Evolutionary conservation across 306 rosid genomes (phyloP).

Genomic region (Erythrophleum fordii): DNA sequence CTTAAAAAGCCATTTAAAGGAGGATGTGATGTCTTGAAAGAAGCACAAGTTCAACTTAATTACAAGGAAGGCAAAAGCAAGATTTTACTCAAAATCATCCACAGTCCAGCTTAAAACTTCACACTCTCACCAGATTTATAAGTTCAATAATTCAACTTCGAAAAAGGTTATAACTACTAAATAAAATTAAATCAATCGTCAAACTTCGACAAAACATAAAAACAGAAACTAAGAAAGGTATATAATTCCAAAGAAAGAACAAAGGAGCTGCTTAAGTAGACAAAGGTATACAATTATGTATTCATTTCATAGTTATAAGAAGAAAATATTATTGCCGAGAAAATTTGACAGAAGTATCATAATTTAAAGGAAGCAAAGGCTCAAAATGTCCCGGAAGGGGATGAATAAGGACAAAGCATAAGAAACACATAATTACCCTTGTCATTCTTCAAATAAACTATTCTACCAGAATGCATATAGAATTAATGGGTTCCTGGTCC

Average conservation of each 20-base stretch:
- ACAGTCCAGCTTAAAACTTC: not conserved
- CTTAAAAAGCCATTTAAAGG: too few relatives aligned
- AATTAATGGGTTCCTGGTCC: not conserved
- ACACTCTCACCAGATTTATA: not conserved
- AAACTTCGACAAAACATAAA: not conserved
- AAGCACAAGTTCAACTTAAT: not conserved
- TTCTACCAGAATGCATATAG: not conserved
- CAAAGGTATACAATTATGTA: not conserved
- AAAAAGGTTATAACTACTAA: not conserved
- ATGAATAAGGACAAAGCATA: not conserved
- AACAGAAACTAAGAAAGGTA: not conserved
- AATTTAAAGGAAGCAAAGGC: not conserved
- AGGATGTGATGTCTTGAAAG: not conserved
- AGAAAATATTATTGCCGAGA: not conserved
- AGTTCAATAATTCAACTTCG: not conserved
- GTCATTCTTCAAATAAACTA: not conserved
- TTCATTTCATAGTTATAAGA: not conserved
- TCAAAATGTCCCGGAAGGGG: not conserved
- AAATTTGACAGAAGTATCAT: not conserved
- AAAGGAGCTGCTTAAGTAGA: not conserved
- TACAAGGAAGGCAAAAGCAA: not conserved
- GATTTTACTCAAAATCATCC: not conserved
- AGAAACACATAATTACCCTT: not conserved
- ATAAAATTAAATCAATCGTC: not conserved
- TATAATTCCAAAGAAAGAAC: not conserved